phyloP scores from a whole-genome alignment of 768 basidiomycete species.

The Xerocomellus amylosporus region DNA sequence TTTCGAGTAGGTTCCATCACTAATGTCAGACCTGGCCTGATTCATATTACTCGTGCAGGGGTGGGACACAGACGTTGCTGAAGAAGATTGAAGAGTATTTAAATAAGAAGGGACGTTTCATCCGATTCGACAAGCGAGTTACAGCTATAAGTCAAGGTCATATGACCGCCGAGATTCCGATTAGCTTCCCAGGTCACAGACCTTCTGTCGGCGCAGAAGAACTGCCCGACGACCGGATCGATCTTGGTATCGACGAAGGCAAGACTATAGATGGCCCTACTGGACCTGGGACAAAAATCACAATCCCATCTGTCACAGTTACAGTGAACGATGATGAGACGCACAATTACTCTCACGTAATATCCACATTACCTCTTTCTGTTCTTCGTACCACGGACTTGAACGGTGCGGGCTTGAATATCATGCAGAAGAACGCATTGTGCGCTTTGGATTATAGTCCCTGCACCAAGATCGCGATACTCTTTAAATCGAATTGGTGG shows the following conservation, averaged over 20 bases:
- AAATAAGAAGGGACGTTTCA: neutral
- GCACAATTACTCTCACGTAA: conserved; percentile 10
- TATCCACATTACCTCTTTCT: conserved; percentile 5
- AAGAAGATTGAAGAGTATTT: conserved; percentile 1
- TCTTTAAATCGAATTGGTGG: conserved; percentile 16
- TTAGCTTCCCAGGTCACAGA: neutral
- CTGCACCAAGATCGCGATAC: neutral
- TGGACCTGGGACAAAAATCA: neutral
- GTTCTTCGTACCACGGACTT: conserved; percentile 6
- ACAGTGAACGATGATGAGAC: conserved; percentile 3
- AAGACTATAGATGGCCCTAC: neutral
- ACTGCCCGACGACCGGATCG: neutral
- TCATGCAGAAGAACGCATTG: conserved; percentile 9
- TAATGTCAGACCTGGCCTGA: neutral
- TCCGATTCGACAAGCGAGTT: conserved; percentile 2
- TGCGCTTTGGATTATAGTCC: neutral
- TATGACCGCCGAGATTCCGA: neutral
- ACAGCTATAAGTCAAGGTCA: conserved; percentile 1
- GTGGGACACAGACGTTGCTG: conserved; percentile 2
- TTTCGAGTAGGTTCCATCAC: conserved; percentile 3
- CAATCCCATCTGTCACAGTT: conserved; percentile 3
- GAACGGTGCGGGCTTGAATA: conserved; percentile 2
- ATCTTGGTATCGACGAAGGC: neutral
- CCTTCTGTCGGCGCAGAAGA: neutral
- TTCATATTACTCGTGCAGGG: neutral